Evolutionary conservation across 2,329 filamentous ascomycete species (phyloP).

Genomic region (Aspergillus sojae): DNA sequence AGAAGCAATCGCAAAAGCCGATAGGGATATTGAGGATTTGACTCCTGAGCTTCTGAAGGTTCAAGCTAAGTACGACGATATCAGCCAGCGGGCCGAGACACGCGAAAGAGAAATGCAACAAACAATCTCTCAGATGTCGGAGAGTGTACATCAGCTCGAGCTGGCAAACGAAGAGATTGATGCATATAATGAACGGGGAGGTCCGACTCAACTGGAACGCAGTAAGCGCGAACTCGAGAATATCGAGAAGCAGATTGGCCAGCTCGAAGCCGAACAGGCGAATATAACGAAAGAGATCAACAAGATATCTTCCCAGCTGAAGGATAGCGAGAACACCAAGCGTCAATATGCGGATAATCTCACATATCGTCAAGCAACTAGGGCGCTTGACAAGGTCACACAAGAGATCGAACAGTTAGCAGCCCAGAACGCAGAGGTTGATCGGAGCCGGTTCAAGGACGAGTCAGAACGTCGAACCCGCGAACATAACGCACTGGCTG

Average conservation of each 20-base stretch:
- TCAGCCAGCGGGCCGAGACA: slow-evolving; percentile 68
- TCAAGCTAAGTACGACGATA: slow-evolving; percentile 75
- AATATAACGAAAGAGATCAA: slow-evolving; percentile 72
- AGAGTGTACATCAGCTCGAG: slow-evolving; percentile 75
- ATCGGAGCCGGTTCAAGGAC: slow-evolving; percentile 72
- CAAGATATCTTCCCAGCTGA: slow-evolving; percentile 73
- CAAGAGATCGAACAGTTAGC: slow-evolving; percentile 74
- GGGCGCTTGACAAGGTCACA: slow-evolving; percentile 67
- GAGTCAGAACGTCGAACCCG: slow-evolving; percentile 71
- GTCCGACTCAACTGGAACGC: slow-evolving; percentile 68
- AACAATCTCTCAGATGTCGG: slow-evolving; percentile 70
- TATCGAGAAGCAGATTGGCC: slow-evolving; percentile 67
- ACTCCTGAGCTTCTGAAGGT: slow-evolving; percentile 76
- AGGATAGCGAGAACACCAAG: slow-evolving; percentile 79
- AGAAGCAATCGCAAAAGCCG: slow-evolving; percentile 68
- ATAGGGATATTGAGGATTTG: slow-evolving; percentile 73
- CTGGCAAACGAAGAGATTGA: slow-evolving; percentile 76
- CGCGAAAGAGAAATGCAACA: slow-evolving; percentile 73
- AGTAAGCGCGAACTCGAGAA: slow-evolving; percentile 70
- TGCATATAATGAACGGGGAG: slow-evolving; percentile 75
- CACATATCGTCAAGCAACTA: slow-evolving; percentile 75
- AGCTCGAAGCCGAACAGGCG: slow-evolving; percentile 68
- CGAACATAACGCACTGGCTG: slow-evolving; percentile 68
- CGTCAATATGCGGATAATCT: slow-evolving; percentile 89
- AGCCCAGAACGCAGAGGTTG: slow-evolving; percentile 76